phyloP scores from a whole-genome alignment of 179 eudicot species.

The Heliamphora pulchella region DNA sequence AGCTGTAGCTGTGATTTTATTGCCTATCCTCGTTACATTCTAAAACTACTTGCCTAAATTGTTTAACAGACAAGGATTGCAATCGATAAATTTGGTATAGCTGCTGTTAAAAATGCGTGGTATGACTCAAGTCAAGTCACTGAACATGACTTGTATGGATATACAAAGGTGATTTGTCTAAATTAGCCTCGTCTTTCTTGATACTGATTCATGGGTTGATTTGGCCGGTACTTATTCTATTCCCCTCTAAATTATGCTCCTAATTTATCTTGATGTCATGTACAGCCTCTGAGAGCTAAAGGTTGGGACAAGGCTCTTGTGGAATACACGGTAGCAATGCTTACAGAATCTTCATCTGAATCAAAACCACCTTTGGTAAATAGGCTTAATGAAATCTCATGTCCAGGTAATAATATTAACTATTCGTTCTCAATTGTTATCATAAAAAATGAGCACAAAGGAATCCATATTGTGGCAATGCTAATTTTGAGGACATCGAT shows the following conservation, averaged over 20 bases:
- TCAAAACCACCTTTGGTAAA: constrained; percentile 41
- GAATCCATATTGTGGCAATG: neutral
- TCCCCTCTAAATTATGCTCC: neutral
- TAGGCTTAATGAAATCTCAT: constrained; percentile 62
- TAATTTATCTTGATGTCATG: constrained; percentile 11
- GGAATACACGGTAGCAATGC: constrained; percentile 60
- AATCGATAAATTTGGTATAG: constrained; percentile 71
- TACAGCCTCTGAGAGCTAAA: constrained; percentile 71
- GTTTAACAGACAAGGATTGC: constrained; percentile 57
- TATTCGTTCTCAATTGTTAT: neutral
- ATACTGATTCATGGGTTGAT: neutral
- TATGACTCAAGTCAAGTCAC: constrained; percentile 61
- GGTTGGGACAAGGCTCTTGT: constrained; percentile 87
- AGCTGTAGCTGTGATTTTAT: neutral
- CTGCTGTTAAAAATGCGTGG: constrained; percentile 67
- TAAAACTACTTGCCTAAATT: constrained; percentile 10
- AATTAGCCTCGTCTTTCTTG: constrained; percentile 1
- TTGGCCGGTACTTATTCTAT: neutral
- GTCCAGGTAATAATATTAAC: constrained; percentile 57
- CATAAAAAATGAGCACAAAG: neutral
- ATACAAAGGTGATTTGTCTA: constrained; percentile 56
- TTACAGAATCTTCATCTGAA: constrained; percentile 50
- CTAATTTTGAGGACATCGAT: neutral
- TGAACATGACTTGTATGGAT: constrained; percentile 60
- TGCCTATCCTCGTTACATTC: neutral